Conservation (phyloP, 2,329 filamentous ascomycete genomes). For the Aureobasidium sp. region DNA sequence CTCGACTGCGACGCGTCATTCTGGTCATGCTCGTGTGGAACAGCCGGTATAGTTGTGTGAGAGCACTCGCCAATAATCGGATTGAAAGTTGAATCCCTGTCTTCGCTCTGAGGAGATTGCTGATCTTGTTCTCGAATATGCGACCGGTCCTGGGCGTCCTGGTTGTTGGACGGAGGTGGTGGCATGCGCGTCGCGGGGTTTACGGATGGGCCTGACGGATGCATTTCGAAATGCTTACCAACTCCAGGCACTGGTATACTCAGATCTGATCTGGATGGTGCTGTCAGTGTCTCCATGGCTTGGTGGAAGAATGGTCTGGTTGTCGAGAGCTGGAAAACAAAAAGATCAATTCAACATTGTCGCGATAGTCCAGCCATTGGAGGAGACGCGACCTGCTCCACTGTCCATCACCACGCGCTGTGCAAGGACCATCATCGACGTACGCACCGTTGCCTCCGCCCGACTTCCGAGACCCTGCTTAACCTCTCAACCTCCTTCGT, state of each 20-base stretch:
- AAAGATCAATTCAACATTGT: constrained; percentile 7
- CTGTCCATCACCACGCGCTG: background rate
- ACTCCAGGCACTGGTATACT: constrained; percentile 1
- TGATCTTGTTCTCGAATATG: background rate
- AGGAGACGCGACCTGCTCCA: constrained; percentile 6
- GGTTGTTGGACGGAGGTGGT: background rate
- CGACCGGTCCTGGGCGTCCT: background rate
- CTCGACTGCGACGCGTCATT: constrained; percentile 5
- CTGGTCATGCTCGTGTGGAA: background rate
- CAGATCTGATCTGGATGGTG: background rate
- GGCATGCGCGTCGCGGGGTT: constrained; percentile 11
- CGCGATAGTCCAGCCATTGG: background rate
- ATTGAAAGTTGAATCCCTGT: background rate
- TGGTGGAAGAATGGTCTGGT: background rate
- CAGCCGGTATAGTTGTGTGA: background rate
- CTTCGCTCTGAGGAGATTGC: background rate
- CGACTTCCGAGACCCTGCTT: background rate
- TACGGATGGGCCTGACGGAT: background rate
- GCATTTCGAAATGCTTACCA: constrained; percentile 6
- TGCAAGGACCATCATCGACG: background rate
- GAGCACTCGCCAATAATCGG: background rate
- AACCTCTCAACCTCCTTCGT: background rate
- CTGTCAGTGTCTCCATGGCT: constrained; percentile 9
- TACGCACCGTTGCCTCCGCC: constrained; percentile 1
- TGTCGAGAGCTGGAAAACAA: background rate